A percentile compares a stretch with the other conserved stretches of the same genome.
These are phyloP conservation scores for Sclerotinia minor DNA, from an alignment of 2,329 filamentous ascomycete species.

Conservation along the genomic window DNA sequence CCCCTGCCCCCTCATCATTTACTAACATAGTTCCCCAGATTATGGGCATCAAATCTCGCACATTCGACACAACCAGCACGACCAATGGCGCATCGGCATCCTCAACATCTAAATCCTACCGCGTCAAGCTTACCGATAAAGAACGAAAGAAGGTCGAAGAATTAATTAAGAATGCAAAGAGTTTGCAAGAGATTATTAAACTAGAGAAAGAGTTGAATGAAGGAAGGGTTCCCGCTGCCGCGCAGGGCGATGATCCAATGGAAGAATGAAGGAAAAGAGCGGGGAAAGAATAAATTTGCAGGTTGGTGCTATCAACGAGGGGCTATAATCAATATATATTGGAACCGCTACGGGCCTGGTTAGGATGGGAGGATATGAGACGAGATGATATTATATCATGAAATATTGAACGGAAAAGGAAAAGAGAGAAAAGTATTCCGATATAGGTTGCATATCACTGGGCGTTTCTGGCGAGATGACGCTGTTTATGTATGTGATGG, in stretches of 20 bases:
- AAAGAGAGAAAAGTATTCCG: constrained; percentile 1
- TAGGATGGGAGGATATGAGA: not conserved
- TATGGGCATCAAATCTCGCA: constrained; percentile 78
- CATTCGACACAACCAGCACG: constrained; percentile 55
- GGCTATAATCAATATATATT: constrained; percentile 20
- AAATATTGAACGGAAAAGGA: not conserved
- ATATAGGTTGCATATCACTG: constrained; percentile 24
- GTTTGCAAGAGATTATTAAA: constrained; percentile 82
- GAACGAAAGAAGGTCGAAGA: constrained; percentile 85
- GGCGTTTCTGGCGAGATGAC: constrained; percentile 24
- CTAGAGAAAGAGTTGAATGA: constrained; percentile 92
- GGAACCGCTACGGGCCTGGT: constrained; percentile 21
- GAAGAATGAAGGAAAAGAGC: constrained; percentile 51
- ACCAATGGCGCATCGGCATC: constrained; percentile 48
- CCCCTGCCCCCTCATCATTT: not conserved
- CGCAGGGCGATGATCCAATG: constrained; percentile 58
- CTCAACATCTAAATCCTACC: constrained; percentile 64
- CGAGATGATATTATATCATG: not conserved
- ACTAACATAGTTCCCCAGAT: constrained; percentile 55
- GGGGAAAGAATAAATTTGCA: not conserved
- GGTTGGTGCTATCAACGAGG: not conserved
- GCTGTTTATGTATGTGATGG: not conserved
- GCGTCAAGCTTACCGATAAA: constrained; percentile 81
- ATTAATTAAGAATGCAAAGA: constrained; percentile 85
- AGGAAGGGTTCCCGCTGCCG: constrained; percentile 75